A percentile compares a stretch with the other conserved stretches of the same genome.
These are phyloP conservation scores for Austroboletus festivus DNA, from an alignment of 768 basidiomycete species.

Conservation along the genomic window DNA sequence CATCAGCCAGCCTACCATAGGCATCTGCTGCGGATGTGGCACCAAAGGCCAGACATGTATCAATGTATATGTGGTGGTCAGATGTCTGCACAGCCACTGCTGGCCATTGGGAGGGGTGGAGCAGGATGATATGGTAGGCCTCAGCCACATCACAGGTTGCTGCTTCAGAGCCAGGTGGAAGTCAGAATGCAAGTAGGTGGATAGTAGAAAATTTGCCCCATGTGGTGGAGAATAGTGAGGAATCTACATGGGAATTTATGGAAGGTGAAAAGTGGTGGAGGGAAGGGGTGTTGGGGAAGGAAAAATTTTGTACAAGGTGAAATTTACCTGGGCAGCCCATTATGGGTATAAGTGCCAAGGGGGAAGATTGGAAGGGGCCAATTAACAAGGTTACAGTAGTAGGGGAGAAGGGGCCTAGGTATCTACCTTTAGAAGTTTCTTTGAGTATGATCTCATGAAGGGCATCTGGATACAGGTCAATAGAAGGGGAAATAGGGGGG, in stretches of 20 bases:
- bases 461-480: not conserved
- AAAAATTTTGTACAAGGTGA: not conserved
- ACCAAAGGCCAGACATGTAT: no score
- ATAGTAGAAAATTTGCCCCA: slow-evolving; percentile 5
- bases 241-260: not conserved
- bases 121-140: not conserved
- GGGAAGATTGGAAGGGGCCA: slow-evolving; percentile 1
- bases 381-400: not conserved
- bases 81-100: no score
- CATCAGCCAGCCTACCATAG: no score
- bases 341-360: not conserved
- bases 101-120: no score
- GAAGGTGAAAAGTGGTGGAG: rapidly evolving
- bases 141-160: not conserved
- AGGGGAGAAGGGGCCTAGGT: not conserved
- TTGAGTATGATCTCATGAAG: not conserved
- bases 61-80: no score
- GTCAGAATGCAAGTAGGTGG: not conserved
- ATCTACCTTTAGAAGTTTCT: not conserved
- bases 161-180: not conserved
- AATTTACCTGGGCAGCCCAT: not conserved
- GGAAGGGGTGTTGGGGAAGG: not conserved
- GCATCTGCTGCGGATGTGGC: no score
- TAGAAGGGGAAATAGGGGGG: not conserved
- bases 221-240: rapidly evolving